Evolutionary conservation across 1,284 basidiomycete genomes (phyloP).

Genomic region (Cryptococcus sp.): DNA sequence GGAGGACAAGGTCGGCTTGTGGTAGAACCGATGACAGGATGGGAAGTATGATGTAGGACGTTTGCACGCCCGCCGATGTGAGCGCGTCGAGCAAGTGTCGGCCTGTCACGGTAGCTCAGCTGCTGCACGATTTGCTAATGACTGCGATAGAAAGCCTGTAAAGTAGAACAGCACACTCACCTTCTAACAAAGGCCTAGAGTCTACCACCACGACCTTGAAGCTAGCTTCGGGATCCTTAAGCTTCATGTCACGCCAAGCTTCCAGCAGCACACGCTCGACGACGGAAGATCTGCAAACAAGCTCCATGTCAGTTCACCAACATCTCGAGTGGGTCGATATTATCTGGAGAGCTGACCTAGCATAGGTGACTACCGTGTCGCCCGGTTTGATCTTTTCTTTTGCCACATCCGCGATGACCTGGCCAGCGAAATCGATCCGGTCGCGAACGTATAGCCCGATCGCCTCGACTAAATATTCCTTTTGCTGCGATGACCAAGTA

Average conservation of each 20-base stretch:
- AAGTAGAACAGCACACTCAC: conserved; percentile 52
- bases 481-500: conserved; percentile 64
- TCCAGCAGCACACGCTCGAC: conserved; percentile 86
- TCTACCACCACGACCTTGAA: conserved; percentile 96
- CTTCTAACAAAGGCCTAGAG: conserved; percentile 89
- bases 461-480: conserved; percentile 75
- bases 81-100: conserved; percentile 76
- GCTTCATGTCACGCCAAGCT: conserved; percentile 63
- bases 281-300: conserved; percentile 69
- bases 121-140: not conserved
- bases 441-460: conserved; percentile 95
- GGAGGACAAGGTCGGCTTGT: conserved; percentile 75
- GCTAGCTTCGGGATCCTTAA: conserved; percentile 61
- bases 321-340: no score
- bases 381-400: conserved; percentile 91
- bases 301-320: not conserved
- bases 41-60: conserved; percentile 90
- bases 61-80: conserved; percentile 72
- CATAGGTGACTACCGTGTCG: conserved; percentile 90
- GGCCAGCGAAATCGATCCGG: conserved; percentile 87
- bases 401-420: conserved; percentile 88
- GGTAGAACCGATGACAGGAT: conserved; percentile 80
- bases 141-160: not conserved
- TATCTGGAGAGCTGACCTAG: conserved; percentile 60
- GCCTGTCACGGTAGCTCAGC: conserved; percentile 53